phyloP scores from a whole-genome alignment of 2,329 filamentous ascomycete genomes.

The Scedosporium aurantiacum region DNA sequence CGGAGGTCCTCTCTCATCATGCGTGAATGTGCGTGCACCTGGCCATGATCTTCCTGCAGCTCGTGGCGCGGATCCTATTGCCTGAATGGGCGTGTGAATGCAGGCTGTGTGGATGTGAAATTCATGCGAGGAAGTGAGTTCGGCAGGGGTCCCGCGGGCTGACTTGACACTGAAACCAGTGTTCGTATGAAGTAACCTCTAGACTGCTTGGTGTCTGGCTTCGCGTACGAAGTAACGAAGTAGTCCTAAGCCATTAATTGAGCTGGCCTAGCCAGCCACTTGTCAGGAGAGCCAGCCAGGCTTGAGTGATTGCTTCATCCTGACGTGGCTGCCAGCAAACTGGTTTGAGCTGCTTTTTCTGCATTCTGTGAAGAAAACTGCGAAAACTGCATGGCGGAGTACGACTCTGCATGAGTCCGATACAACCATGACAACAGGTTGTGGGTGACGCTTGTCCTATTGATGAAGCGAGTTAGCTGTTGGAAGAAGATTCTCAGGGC shows the following conservation, averaged over 20 bases:
- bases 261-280: not conserved
- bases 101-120: not conserved
- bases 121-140: not conserved
- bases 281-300: not conserved
- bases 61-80: not conserved
- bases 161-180: too few species aligned
- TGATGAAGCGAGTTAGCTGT: not conserved
- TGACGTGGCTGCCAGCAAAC: not conserved
- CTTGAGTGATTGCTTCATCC: not conserved
- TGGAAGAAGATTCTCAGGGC: not conserved
- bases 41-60: not conserved
- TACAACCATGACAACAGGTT: not conserved
- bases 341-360: not conserved
- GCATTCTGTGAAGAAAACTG: not conserved
- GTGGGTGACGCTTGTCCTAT: not conserved
- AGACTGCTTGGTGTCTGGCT: too few species aligned
- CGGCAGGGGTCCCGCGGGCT: not conserved
- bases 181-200: too few species aligned
- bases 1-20: not conserved
- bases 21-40: not conserved
- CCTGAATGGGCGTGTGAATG: not conserved
- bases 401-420: not conserved
- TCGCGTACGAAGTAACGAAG: too few species aligned
- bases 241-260: not conserved
- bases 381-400: not conserved